phyloP scores from a whole-genome alignment of 2,329 filamentous ascomycete species.

The Tolypocladium album region DNA sequence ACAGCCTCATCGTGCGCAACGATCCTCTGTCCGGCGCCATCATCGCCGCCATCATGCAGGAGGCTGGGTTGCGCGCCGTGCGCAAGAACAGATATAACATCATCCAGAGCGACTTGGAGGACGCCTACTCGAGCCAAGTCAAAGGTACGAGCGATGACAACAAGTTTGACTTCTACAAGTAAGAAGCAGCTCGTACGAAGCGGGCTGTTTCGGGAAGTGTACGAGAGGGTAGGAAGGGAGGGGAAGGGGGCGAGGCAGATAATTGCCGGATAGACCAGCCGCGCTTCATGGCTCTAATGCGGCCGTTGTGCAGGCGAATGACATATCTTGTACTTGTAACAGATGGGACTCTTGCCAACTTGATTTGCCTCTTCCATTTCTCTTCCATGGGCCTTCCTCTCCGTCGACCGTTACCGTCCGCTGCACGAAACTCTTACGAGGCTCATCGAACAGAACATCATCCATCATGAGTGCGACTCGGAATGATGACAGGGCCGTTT shows the following conservation, averaged over 20 bases:
- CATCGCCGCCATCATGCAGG: constrained; percentile 98
- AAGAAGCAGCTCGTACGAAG: constrained; percentile 16
- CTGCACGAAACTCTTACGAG: not conserved
- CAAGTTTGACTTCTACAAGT: constrained; percentile 92
- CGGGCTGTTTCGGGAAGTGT: not conserved
- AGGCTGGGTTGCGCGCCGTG: constrained; percentile 86
- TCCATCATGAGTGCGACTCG: not conserved
- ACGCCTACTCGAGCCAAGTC: constrained; percentile 94
- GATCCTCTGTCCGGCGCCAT: constrained; percentile 91
- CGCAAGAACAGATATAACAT: constrained; percentile 99
- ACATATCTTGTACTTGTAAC: not conserved
- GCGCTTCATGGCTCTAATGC: not conserved
- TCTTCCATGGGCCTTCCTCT: not conserved
- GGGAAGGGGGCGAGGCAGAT: too few species aligned
- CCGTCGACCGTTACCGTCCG: not conserved
- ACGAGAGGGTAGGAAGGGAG: not conserved
- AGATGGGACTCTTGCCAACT: not conserved
- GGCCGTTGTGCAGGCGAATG: not conserved
- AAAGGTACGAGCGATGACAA: constrained; percentile 60
- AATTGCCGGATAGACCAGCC: not conserved
- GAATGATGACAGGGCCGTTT: not conserved
- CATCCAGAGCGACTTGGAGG: constrained; percentile 92
- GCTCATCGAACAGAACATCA: not conserved
- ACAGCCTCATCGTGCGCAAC: constrained; percentile 92
- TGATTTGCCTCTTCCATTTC: not conserved